Evolutionary conservation across 2,329 filamentous ascomycete species (phyloP).

Genomic region (Emydomyces testavorans): DNA sequence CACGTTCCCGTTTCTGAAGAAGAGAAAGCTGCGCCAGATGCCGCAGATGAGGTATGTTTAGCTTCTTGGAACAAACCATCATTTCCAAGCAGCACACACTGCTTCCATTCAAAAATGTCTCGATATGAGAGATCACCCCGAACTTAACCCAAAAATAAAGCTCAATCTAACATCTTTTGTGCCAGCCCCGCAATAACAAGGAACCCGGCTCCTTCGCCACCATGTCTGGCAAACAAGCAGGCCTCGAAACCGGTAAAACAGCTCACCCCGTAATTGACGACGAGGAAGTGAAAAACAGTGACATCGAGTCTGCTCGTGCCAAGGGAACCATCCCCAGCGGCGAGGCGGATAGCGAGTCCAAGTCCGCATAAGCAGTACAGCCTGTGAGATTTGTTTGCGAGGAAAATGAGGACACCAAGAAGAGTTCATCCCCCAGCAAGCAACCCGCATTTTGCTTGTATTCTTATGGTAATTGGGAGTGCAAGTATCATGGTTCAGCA

Average conservation of each 20-base stretch:
- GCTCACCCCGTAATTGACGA: background rate
- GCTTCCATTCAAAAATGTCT: too few species aligned
- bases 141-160: too few species aligned
- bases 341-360: background rate
- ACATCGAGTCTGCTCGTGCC: slow-evolving; percentile 44
- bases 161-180: background rate
- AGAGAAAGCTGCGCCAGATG: slow-evolving; percentile 12
- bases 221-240: slow-evolving; percentile 7
- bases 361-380: slow-evolving; percentile 18
- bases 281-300: slow-evolving; percentile 30
- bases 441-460: too few species aligned
- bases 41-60: slow-evolving; percentile 11
- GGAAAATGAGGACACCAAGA: too few species aligned
- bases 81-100: too few species aligned
- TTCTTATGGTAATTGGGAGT: background rate
- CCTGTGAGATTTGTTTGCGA: too few species aligned
- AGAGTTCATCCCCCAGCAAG: too few species aligned
- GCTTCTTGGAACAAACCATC: too few species aligned
- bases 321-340: slow-evolving; percentile 36
- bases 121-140: too few species aligned
- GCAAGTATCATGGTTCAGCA: background rate
- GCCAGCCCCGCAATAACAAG: background rate
- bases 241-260: background rate
- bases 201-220: background rate
- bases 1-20: slow-evolving; percentile 19